Evolutionary conservation across 2,329 filamentous ascomycete genomes (phyloP), one percentile per base, ranked within the genome.

Genomic region (Neophaeococcomyces aloes): DNA sequence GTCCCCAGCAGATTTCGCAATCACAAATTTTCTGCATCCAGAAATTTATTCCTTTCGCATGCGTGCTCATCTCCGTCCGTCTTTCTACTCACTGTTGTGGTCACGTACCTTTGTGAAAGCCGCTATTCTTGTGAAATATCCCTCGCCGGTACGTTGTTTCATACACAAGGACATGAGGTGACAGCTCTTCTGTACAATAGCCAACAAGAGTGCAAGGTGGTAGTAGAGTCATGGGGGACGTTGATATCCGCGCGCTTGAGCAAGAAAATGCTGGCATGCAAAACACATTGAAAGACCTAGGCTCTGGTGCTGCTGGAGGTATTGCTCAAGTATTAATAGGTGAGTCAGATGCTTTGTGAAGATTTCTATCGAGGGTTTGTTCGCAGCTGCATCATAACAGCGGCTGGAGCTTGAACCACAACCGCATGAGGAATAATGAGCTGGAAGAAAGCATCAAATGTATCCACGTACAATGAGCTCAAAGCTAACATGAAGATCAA

Each of bases 291-390:
- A 98, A 96, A 71, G 91, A 98, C 66, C 71, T 98, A 47, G 83
- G 89, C 60, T 78, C 91, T 8, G 91, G 91, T 29, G 91, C 91
- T 47, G 83, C 82, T 6, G 91, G 91, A 51, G 91, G 91, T 56
- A 74, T 96, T 56, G 89, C 91, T 14, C 91, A 98, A 66, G 91
- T 98, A 33, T 68, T 98, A 50, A 75, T 96, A 53, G 89, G 88
- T 94, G 68, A 66, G 78, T 73, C n/a, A n/a, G 43, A 32, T n/a
- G 31, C 10, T 15, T n/a, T 33, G 10, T 27, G 23, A 27, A 18
- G 17, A 30, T 7, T 3, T 7, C 18, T 14, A 27, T 33, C 4
- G 10, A 14, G 13, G 14, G 13, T 11, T 11, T 4, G 11, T 29
- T 19, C 33, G 7, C 15, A 4, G 10, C 19, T 19, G 36, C 18